These are phyloP conservation scores for Parachaetomium inaequale DNA, from an alignment of 495 filamentous ascomycete species.

Conservation along the genomic window DNA sequence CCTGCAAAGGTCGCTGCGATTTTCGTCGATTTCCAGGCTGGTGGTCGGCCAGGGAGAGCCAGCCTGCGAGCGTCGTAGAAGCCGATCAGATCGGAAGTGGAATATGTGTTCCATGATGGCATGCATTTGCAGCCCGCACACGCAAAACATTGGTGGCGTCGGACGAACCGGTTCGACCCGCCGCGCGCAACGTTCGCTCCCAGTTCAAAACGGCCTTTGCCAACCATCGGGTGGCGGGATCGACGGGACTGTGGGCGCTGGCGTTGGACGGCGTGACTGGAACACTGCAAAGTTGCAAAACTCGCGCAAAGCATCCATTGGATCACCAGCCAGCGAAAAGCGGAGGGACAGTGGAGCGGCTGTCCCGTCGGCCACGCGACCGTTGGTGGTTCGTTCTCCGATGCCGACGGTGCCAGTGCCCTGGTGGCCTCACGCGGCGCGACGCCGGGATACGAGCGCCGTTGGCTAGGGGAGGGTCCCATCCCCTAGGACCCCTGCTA, in stretches of 20 bases:
- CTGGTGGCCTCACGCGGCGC: conserved; percentile 6
- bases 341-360: not conserved
- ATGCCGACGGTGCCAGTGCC: conserved; percentile 2
- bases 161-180: not conserved
- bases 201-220: not conserved
- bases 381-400: not conserved
- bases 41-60: not conserved
- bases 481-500: conserved; percentile 4
- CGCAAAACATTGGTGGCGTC: not conserved
- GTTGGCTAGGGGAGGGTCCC: not conserved
- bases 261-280: not conserved
- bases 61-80: no score
- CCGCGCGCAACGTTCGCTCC: not conserved
- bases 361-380: conserved; percentile 1
- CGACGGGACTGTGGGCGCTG: not conserved
- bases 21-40: not conserved
- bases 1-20: not conserved
- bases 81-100: not conserved
- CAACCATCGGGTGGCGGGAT: not conserved
- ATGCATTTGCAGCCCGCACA: not conserved
- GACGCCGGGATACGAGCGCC: conserved; percentile 5
- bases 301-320: not conserved
- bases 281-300: not conserved
- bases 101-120: not conserved
- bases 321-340: not conserved